These are phyloP conservation scores for Ceratocystis alfenasii DNA, from an alignment of 2,329 filamentous ascomycete genomes.

Conservation along the genomic window DNA sequence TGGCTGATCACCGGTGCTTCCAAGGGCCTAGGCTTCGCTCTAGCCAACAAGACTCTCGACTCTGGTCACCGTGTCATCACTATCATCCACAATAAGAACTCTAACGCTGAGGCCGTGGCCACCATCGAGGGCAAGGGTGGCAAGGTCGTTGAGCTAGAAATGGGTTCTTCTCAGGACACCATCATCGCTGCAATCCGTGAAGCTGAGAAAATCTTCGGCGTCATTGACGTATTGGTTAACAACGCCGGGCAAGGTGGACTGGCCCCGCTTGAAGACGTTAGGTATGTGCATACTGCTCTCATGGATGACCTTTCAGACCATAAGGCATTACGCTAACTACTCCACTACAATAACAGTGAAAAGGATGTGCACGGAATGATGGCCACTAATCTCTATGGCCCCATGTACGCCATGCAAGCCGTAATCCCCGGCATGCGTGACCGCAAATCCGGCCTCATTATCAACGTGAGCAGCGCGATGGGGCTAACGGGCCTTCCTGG, in stretches of 20 bases:
- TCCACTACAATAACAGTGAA: constrained; percentile 25
- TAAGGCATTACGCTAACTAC: neutral
- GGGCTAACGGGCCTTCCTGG: constrained; percentile 33
- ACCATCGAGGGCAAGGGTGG: constrained; percentile 27
- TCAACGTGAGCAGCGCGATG: constrained; percentile 38
- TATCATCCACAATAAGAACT: constrained; percentile 33
- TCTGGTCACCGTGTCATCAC: constrained; percentile 39
- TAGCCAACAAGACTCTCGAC: constrained; percentile 34
- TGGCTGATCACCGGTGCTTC: constrained; percentile 42
- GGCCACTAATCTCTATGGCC: constrained; percentile 40
- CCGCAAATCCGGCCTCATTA: constrained; percentile 33
- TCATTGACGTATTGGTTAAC: constrained; percentile 37
- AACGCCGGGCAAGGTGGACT: constrained; percentile 36
- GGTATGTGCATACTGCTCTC: constrained; percentile 12
- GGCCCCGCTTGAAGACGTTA: constrained; percentile 34
- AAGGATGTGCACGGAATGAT: constrained; percentile 34
- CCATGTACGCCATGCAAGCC: constrained; percentile 37
- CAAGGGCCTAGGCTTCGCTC: constrained; percentile 36
- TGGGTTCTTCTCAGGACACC: constrained; percentile 30
- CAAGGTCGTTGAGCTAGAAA: constrained; percentile 31
- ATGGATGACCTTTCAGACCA: neutral
- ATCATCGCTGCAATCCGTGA: constrained; percentile 31
- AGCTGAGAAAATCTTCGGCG: constrained; percentile 32
- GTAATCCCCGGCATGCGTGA: constrained; percentile 38
- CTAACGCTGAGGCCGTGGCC: constrained; percentile 29